These are phyloP conservation scores for Pleurozium schreberi DNA, from an alignment of 225 moss, liverwort and hornwort genomes.

Conservation along the genomic window DNA sequence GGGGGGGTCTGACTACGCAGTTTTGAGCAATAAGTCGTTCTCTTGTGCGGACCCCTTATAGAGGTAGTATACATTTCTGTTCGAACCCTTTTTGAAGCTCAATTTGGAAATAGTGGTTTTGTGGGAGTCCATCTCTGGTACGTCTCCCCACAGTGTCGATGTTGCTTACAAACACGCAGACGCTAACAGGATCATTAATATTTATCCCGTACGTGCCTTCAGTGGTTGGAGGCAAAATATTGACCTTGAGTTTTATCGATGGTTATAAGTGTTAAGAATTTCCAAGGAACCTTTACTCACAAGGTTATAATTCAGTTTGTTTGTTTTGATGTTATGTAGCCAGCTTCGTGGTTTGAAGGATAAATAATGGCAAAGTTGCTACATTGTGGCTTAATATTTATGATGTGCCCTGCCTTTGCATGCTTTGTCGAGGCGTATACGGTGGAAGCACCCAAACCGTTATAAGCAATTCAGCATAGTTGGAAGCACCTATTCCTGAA, in stretches of 20 bases:
- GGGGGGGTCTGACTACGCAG: background rate
- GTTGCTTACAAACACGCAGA: background rate
- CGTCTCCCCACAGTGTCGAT: background rate
- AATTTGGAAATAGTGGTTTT: background rate
- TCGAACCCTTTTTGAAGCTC: background rate
- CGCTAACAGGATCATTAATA: background rate
- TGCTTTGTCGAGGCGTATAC: background rate
- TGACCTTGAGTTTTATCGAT: background rate
- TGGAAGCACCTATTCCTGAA: too few species aligned
- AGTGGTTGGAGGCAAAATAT: background rate
- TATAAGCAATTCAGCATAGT: too few species aligned
- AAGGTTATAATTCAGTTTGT: background rate
- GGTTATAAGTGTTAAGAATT: background rate
- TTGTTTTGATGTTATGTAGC: background rate
- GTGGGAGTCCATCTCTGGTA: background rate
- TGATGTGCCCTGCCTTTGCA: background rate
- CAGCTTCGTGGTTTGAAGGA: background rate
- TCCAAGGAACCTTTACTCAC: background rate
- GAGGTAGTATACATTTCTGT: background rate
- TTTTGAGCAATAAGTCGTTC: background rate
- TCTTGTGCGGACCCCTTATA: background rate
- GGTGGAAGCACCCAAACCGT: too few species aligned
- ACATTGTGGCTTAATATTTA: background rate
- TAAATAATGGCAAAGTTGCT: background rate
- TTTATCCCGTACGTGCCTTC: background rate